Base-by-base conservation (phyloP, 2,329 filamentous ascomycete species). In the Cercospora zeina region DNA sequence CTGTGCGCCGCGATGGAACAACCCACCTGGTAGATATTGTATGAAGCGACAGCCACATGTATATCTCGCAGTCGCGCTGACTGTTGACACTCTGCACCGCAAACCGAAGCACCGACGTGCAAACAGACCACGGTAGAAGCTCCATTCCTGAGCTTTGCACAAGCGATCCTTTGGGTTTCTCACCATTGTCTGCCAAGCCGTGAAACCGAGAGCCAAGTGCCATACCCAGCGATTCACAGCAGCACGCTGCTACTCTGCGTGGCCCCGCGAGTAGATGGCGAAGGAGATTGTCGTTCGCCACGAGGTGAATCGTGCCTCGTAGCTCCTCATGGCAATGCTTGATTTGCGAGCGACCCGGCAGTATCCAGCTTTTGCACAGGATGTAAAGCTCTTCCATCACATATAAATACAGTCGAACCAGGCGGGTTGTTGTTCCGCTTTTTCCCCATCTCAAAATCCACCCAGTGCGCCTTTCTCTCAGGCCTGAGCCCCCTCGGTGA, bases 301-400 rank as follows among this genome's bases (percentile, higher is more conserved):
- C 53, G 53, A 55, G 53, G 53, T 10, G 21, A 16, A 42, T 37
- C 37, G 33, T 55, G 33, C 30, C 34, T 37, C 53, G 33, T 55
- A 27, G 36, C 19, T 16, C 39, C 14, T 55, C 53, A 55, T 55
- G 53, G 53, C 53, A 55, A 55, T 55, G 53, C 53, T 55, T 55
- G 53, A 16, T 33, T 13, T 55, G 19, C 16, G 16, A 45, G 39
- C 19, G 16, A 27, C 24, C 6, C 6, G 24, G 24, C 24, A 27
- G 24, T 3, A 27, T 27, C 24, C 36, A 55, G 33, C 2, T 21
- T 39, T 16, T 42, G 16, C 34, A n/a, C 13, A 13, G 33, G 13
- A 19, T 42, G 53, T 30, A 34, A 54, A n/a, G 53, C 21, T 37
- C 19, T 21, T 37, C 16, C 34, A 16, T n/a, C 14, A 27, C 33